These are phyloP conservation scores for Pleurotus citrinopileatus DNA, from an alignment of 768 basidiomycete species.

Conservation along the genomic window DNA sequence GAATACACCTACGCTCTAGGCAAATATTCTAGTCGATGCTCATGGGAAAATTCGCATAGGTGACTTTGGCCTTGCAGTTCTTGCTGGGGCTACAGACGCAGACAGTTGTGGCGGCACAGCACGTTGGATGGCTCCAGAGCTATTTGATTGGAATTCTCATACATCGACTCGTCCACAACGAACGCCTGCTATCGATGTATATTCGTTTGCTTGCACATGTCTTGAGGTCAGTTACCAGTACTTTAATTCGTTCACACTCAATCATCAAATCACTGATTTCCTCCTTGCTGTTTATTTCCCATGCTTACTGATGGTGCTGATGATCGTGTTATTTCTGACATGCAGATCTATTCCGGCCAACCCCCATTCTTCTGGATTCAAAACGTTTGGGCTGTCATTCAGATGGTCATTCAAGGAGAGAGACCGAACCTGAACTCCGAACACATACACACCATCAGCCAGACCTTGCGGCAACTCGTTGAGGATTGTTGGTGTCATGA, in stretches of 20 bases:
- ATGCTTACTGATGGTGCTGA: too few relatives aligned
- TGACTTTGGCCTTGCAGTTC: too few relatives aligned
- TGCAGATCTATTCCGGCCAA: too few relatives aligned
- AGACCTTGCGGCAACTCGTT: background rate
- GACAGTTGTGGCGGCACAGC: constrained; percentile 21
- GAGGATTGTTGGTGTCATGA: background rate
- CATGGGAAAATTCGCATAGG: too few relatives aligned
- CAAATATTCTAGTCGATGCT: too few relatives aligned
- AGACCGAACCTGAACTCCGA: background rate
- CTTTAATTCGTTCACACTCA: too few relatives aligned
- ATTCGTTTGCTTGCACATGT: constrained; percentile 8
- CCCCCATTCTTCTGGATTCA: too few relatives aligned
- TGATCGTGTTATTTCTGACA: too few relatives aligned
- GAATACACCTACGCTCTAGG: too few relatives aligned
- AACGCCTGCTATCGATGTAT: constrained; percentile 5
- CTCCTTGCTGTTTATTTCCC: too few relatives aligned
- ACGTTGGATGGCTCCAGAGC: constrained; percentile 7
- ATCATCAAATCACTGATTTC: too few relatives aligned
- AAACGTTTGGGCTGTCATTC: background rate
- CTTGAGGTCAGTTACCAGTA: too few relatives aligned
- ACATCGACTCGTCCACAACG: background rate
- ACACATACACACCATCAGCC: background rate
- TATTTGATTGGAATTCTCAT: background rate
- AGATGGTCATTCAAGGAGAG: background rate
- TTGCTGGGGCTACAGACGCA: constrained; percentile 26